Percentiles rank a stretch among this genome's conserved stretches.
Conservation (phyloP, 2,329 filamentous ascomycete species). For the Aspergillus fischeri region DNA sequence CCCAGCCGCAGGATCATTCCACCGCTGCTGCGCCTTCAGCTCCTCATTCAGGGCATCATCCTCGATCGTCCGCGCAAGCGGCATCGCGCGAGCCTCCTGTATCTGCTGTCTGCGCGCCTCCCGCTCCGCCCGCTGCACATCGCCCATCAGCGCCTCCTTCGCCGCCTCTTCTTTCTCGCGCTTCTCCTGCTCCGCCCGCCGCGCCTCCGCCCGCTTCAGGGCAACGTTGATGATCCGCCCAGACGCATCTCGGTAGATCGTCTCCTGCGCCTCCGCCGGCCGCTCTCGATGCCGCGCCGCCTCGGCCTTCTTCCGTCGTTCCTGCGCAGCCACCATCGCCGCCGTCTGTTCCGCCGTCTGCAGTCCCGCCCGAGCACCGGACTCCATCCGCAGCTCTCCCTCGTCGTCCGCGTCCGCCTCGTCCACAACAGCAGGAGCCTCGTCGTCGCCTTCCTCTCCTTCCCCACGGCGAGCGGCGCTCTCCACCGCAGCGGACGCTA, state of each 20-base stretch:
- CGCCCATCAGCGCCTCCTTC: conserved; percentile 70
- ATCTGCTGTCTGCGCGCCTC: conserved; percentile 63
- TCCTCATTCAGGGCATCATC: conserved; percentile 83
- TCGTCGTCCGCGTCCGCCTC: conserved; percentile 35
- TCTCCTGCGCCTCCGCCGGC: conserved; percentile 60
- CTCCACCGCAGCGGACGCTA: conserved; percentile 68
- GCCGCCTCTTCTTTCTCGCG: conserved; percentile 61
- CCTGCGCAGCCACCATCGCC: conserved; percentile 63
- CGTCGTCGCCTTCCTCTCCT: conserved; percentile 49
- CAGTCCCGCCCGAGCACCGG: conserved; percentile 80
- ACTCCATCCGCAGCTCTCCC: conserved; percentile 66
- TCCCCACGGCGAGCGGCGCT: conserved; percentile 47
- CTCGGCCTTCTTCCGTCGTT: conserved; percentile 48
- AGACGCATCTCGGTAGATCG: conserved; percentile 91
- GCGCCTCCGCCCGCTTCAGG: conserved; percentile 82
- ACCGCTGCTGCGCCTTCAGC: conserved; percentile 69
- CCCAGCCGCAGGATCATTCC: conserved; percentile 89
- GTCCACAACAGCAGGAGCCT: conserved; percentile 43
- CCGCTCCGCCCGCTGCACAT: conserved; percentile 72
- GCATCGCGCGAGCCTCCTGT: conserved; percentile 77
- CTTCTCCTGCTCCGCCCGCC: conserved; percentile 71
- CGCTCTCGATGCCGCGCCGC: conserved; percentile 40
- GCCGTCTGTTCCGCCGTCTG: conserved; percentile 79
- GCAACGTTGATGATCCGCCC: conserved; percentile 90
- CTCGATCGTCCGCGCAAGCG: conserved; percentile 73